Percentiles rank a stretch among this genome's conserved stretches.
These are phyloP conservation scores for Ichthyophthirius multifiliis DNA, from an alignment of 169 alveolate genomes.

Conservation along the genomic window DNA sequence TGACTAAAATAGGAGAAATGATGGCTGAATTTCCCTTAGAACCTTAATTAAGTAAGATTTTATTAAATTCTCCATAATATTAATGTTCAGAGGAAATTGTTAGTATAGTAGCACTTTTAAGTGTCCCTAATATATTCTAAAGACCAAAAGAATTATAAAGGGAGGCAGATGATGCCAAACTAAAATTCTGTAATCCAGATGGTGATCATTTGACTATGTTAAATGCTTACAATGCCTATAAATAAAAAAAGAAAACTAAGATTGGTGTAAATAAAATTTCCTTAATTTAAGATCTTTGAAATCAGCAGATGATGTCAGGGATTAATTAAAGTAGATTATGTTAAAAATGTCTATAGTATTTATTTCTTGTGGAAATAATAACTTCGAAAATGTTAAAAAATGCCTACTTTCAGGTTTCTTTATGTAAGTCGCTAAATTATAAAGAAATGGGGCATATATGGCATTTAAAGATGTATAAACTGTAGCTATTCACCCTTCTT, in stretches of 20 bases:
- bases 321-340: constrained; percentile 84
- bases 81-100: constrained; percentile 89
- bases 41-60: constrained; percentile 95
- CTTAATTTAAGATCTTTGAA: constrained; percentile 89
- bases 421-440: constrained; percentile 91
- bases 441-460: constrained; percentile 90
- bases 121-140: constrained; percentile 91
- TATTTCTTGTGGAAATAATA: constrained; percentile 39
- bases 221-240: constrained; percentile 81
- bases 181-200: constrained; percentile 91
- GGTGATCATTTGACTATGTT: constrained; percentile 98
- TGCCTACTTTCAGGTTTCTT: constrained; percentile 91
- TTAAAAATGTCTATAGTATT: constrained; percentile 70
- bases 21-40: constrained; percentile 99
- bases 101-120: constrained; percentile 91
- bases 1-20: constrained; percentile 93
- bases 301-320: constrained; percentile 91
- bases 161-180: constrained; percentile 92
- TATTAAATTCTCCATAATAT: constrained; percentile 84
- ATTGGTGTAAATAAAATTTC: constrained; percentile 90
- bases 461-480: constrained; percentile 95
- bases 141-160: constrained; percentile 91
- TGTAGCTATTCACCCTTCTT: constrained; percentile 98
- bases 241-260: constrained; percentile 74
- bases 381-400: constrained; percentile 72